phyloP scores from a whole-genome alignment of 495 filamentous ascomycete genomes.

The Neurospora tetrasperma region DNA sequence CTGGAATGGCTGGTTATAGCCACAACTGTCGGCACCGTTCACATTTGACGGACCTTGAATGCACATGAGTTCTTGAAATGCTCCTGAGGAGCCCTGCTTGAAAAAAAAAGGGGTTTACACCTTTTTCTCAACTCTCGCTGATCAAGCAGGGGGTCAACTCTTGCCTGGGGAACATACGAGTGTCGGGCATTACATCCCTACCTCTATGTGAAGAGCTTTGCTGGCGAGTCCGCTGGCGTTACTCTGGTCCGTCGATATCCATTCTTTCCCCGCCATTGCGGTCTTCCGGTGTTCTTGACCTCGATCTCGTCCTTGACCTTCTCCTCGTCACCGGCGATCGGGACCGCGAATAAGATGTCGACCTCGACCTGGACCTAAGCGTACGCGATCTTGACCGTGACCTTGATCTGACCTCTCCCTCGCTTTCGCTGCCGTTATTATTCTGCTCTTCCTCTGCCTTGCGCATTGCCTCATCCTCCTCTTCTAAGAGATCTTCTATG shows the following conservation, averaged over 20 bases:
- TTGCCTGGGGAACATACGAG: neutral
- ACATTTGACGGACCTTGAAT: neutral
- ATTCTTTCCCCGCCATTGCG: slow-evolving; percentile 20
- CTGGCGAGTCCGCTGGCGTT: neutral
- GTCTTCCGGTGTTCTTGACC: slow-evolving; percentile 9
- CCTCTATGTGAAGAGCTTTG: slow-evolving; percentile 2
- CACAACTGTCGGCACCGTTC: neutral
- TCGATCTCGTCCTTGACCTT: slow-evolving; percentile 15
- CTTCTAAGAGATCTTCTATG: slow-evolving; percentile 70
- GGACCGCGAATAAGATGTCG: slow-evolving; percentile 9
- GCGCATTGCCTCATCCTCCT: slow-evolving; percentile 38
- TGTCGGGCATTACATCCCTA: neutral
- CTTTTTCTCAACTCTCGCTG: neutral
- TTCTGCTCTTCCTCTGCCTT: slow-evolving; percentile 18
- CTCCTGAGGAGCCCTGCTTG: neutral
- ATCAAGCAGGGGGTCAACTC: neutral
- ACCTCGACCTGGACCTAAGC: slow-evolving; percentile 3
- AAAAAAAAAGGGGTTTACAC: neutral
- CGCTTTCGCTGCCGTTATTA: slow-evolving; percentile 12
- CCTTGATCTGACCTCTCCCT: slow-evolving; percentile 10
- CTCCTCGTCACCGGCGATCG: neutral
- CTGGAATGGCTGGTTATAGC: neutral
- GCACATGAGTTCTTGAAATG: neutral
- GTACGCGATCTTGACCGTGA: slow-evolving; percentile 7
- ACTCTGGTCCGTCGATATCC: slow-evolving; percentile 25